These are phyloP conservation scores for Delitschia confertaspora DNA, from an alignment of 495 filamentous ascomycete species.

Conservation along the genomic window DNA sequence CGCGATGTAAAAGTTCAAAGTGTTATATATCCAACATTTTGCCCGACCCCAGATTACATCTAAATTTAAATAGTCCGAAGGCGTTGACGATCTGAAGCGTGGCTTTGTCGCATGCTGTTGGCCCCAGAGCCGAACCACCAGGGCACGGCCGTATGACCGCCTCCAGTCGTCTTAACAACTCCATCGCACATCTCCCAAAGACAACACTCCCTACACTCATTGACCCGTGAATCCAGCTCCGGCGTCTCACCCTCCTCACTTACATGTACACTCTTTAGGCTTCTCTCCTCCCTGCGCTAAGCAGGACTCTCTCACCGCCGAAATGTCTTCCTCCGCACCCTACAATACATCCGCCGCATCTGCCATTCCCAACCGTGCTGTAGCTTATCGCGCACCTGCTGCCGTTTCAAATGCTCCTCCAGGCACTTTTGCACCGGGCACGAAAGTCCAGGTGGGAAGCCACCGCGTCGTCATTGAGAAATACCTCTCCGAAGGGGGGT, in stretches of 20 bases:
- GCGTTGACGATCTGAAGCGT: not conserved
- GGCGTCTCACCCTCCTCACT: constrained; percentile 1
- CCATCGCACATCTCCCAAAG: too few relatives aligned
- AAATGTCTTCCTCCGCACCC: constrained; percentile 27
- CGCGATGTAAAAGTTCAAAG: too few relatives aligned
- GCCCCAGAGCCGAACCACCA: not conserved
- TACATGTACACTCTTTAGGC: constrained; percentile 22
- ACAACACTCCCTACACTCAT: too few relatives aligned
- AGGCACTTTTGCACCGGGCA: constrained; percentile 86
- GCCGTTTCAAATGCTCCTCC: constrained; percentile 53
- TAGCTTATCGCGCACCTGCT: constrained; percentile 29
- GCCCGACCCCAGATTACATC: too few relatives aligned
- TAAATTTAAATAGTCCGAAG: too few relatives aligned
- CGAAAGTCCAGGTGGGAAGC: constrained; percentile 87
- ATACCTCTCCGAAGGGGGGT: constrained; percentile 96
- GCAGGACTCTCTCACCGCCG: constrained; percentile 22
- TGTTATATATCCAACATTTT: too few relatives aligned
- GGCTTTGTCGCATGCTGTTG: not conserved
- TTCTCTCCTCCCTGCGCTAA: constrained; percentile 12
- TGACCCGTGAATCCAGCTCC: not conserved
- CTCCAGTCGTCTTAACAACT: constrained; percentile 3
- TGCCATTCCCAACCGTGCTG: constrained; percentile 25
- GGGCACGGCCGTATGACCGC: too few relatives aligned
- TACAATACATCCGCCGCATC: constrained; percentile 24
- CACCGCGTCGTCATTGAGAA: constrained; percentile 95